These are phyloP conservation scores for Gilbertella persicaria DNA, from an alignment of 371 early-diverging fungal species.

Conservation along the genomic window DNA sequence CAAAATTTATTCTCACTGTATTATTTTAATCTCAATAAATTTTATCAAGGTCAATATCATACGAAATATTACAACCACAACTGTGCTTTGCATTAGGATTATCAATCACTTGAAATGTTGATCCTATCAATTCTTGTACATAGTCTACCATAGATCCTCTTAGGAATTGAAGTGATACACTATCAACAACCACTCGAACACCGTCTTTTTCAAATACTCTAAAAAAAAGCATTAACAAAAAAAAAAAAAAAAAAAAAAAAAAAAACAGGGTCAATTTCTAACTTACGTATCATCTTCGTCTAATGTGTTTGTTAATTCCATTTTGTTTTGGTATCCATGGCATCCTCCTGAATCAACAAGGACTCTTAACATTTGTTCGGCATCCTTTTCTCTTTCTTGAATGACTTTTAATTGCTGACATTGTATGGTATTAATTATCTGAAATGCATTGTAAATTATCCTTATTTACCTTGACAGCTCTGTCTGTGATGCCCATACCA, in stretches of 20 bases:
- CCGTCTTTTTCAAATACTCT: conserved; percentile 85
- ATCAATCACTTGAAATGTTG: conserved; percentile 85
- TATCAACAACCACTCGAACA: conserved; percentile 81
- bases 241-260: conserved; percentile 5
- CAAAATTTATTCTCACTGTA: not conserved
- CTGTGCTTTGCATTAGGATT: conserved; percentile 90
- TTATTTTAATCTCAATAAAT: conserved; percentile 12
- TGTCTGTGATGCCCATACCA: conserved; percentile 43
- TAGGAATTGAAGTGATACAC: conserved; percentile 82
- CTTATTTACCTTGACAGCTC: conserved; percentile 39
- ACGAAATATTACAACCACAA: conserved; percentile 88
- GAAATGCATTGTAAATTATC: too few species aligned
- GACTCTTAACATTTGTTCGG: conserved; percentile 69
- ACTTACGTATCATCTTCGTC: conserved; percentile 77
- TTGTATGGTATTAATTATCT: too few species aligned
- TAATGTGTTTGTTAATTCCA: conserved; percentile 75
- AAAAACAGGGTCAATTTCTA: too few species aligned
- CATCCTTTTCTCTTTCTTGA: conserved; percentile 58
- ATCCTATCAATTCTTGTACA: conserved; percentile 92
- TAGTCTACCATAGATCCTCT: conserved; percentile 87
- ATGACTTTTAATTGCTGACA: conserved; percentile 68
- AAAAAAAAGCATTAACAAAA: conserved; percentile 3
- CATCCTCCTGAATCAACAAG: conserved; percentile 95
- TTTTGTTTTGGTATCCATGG: conserved; percentile 93
- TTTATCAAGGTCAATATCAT: conserved; percentile 54